Base-by-base conservation (phyloP, 2,329 filamentous ascomycete genomes). In the Aspergillus udagawae region DNA sequence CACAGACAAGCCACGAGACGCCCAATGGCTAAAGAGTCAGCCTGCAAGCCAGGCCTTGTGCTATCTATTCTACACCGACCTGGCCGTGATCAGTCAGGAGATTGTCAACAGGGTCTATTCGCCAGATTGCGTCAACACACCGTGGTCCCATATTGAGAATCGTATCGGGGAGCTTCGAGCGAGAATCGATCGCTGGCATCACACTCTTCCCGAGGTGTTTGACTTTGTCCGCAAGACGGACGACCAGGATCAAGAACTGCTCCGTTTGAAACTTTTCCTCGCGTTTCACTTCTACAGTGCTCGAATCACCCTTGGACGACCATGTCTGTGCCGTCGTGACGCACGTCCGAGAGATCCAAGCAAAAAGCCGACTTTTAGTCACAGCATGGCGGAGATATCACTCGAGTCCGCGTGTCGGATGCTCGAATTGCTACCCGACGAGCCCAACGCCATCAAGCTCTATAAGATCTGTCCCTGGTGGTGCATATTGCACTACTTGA, bases 271-370 rank as follows among this genome's bases (percentile, higher is more conserved):
- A 49, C 65, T 79, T 50, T 68, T 68, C 25, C 65, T 79, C 20
- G 77, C 74, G 3, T 75, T 79, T 51, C 70, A 73, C 51, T 79
- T 75, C 64, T 76, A 79, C 57, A 77, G 77, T 54, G 69, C 73
- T 21, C 72, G 73, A 23, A 76, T 77, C 55, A 76, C 75, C 20
- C 67, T 79, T 6, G 74, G 77, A 49, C 74, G 77, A 17, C 77
- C 77, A 4, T 79, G 76, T 60, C 71, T 79, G n/a, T 79, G 77
- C 58, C 73, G 75, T 20, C 70, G 75, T 25, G 76, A 77, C 52
- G 69, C 74, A 35, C 67, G 67, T 20, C 63, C 63, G 51, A 64
- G 60, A 50, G 67, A 62, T 20, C 64, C 65, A 1, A 47, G 53
- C 28, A 60, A 67, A 23, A 57, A 58, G 27, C 54, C 63, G 27